A percentile compares a stretch with the other conserved stretches of the same genome.
These are phyloP conservation scores for Taphrina betulina DNA, from an alignment of 1,139 yeast species.

Conservation along the genomic window DNA sequence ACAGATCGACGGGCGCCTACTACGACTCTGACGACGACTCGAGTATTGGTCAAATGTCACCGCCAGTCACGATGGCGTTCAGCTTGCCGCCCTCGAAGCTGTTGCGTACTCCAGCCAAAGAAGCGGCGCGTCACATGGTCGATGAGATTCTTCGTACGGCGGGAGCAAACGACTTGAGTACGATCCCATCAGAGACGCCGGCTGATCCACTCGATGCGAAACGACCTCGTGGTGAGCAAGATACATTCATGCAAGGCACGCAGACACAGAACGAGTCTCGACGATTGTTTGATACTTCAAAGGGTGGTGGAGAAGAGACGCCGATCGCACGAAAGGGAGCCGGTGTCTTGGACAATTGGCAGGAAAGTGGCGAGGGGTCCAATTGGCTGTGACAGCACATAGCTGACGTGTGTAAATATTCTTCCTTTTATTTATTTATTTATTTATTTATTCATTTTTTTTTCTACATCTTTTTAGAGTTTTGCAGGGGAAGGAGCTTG, in stretches of 20 bases:
- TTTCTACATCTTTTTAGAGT: no score
- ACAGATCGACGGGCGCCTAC: background rate
- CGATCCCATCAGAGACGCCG: conserved; percentile 20
- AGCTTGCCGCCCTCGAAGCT: conserved; percentile 32
- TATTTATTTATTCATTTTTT: no score
- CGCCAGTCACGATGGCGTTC: conserved; percentile 33
- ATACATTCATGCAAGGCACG: conserved; percentile 9
- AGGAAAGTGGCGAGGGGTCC: conserved; percentile 21
- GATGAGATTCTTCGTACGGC: conserved; percentile 36
- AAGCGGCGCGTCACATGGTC: conserved; percentile 29
- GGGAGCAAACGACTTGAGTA: conserved; percentile 26
- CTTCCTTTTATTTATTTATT: no score
- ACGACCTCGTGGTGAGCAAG: background rate
- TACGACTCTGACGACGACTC: conserved; percentile 39
- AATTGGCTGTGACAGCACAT: conserved; percentile 15
- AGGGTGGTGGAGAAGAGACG: conserved; percentile 5
- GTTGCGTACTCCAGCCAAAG: conserved; percentile 32
- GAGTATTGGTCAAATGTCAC: conserved; percentile 32
- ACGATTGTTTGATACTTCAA: conserved; percentile 4
- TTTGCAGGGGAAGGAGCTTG: no score
- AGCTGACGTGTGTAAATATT: no score
- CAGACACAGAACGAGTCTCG: conserved; percentile 12
- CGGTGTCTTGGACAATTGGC: conserved; percentile 18
- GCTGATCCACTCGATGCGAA: conserved; percentile 1
- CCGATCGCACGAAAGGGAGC: conserved; percentile 11